Evolutionary conservation across 2,329 filamentous ascomycete genomes (phyloP).

Genomic region (Chaetomium strumarium): DNA sequence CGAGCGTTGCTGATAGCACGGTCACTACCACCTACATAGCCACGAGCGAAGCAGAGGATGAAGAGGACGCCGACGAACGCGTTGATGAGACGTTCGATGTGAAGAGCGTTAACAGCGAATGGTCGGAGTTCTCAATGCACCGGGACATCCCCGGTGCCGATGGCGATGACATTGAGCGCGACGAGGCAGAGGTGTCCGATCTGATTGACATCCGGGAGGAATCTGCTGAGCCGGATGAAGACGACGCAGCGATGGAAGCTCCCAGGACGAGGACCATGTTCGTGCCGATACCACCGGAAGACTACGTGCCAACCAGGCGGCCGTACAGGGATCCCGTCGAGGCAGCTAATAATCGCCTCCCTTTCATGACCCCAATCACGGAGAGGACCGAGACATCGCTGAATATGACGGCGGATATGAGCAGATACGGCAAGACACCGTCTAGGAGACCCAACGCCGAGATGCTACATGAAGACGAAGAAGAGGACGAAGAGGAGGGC

Average conservation of each 20-base stretch:
- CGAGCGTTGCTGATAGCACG: constrained; percentile 79
- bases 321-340: constrained; percentile 76
- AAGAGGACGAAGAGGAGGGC: constrained; percentile 32
- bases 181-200: constrained; percentile 36
- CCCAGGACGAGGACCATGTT: constrained; percentile 60
- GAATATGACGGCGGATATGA: constrained; percentile 56
- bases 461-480: constrained; percentile 29
- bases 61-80: constrained; percentile 35
- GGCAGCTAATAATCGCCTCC: constrained; percentile 81
- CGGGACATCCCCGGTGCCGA: constrained; percentile 57
- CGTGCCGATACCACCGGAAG: constrained; percentile 75
- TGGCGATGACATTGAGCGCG: constrained; percentile 31
- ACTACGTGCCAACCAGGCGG: constrained; percentile 72
- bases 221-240: constrained; percentile 22
- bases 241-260: constrained; percentile 32
- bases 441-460: constrained; percentile 47
- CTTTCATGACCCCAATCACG: constrained; percentile 98
- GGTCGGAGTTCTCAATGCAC: constrained; percentile 78
- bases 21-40: constrained; percentile 65
- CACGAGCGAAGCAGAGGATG: constrained; percentile 36
- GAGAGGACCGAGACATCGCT: constrained; percentile 90
- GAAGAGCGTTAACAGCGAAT: constrained; percentile 63
- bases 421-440: constrained; percentile 68
- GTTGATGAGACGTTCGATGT: constrained; percentile 49
- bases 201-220: constrained; percentile 35